These are phyloP conservation scores for Kingdonia uniflora DNA, from an alignment of 164 flowering plant species.

Conservation along the genomic window DNA sequence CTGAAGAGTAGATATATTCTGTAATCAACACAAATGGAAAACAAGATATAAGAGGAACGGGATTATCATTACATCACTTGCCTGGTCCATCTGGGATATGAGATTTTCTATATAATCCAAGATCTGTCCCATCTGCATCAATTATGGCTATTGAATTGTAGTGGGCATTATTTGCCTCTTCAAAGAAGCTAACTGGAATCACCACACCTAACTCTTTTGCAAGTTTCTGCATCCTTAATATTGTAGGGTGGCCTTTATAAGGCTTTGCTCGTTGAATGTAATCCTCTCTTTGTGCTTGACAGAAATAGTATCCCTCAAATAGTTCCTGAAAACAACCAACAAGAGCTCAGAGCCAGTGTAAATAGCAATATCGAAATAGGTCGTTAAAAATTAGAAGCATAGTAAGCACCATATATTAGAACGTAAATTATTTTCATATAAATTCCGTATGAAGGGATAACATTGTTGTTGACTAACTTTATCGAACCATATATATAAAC, in stretches of 20 bases:
- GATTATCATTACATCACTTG: conserved; percentile 10
- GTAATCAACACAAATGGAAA: neutral
- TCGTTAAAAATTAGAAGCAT: too few relatives aligned
- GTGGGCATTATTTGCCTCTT: conserved; percentile 97
- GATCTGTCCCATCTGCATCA: conserved; percentile 95
- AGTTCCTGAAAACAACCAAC: conserved; percentile 47
- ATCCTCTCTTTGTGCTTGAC: conserved; percentile 98
- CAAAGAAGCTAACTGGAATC: conserved; percentile 95
- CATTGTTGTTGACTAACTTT: too few relatives aligned
- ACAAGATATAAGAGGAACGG: conserved; percentile 1
- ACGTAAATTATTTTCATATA: too few relatives aligned
- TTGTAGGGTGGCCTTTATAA: conserved; percentile 75
- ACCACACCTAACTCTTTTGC: conserved; percentile 95
- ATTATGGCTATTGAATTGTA: conserved; percentile 90
- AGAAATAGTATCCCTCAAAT: conserved; percentile 95
- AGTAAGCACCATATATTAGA: neutral
- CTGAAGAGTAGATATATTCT: conserved; percentile 27
- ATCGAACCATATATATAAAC: too few relatives aligned
- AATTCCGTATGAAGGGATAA: too few relatives aligned
- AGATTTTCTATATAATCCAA: conserved; percentile 91
- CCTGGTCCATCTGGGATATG: conserved; percentile 99
- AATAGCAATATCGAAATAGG: neutral
- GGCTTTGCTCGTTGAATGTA: conserved; percentile 79
- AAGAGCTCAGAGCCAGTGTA: neutral
- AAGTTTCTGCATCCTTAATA: conserved; percentile 77